phyloP scores from a whole-genome alignment of 176 grass and related monocot species.

The Carex parvula region DNA sequence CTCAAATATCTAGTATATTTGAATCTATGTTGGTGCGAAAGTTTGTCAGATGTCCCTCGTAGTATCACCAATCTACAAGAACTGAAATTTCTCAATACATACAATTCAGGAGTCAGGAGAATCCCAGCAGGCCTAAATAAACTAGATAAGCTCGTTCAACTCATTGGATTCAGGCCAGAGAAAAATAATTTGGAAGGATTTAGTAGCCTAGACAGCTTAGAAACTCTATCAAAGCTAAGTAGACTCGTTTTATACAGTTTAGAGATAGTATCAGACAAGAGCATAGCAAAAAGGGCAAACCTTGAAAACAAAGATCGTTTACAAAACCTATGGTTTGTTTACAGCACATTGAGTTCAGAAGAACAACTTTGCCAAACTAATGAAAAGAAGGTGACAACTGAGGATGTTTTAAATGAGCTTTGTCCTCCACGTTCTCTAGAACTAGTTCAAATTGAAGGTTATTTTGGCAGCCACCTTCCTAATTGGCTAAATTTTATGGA shows the following conservation, averaged over 20 bases:
- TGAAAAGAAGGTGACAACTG: not conserved
- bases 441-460: not conserved
- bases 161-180: not conserved
- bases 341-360: not conserved
- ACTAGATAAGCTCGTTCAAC: not conserved
- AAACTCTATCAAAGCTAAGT: not conserved
- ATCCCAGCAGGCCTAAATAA: not conserved
- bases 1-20: not conserved
- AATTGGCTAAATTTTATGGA: not conserved
- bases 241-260: fast-evolving
- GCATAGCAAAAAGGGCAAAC: not conserved
- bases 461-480: not conserved
- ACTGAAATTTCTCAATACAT: not conserved
- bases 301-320: not conserved
- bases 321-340: not conserved
- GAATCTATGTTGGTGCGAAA: fast-evolving
- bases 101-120: not conserved
- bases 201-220: not conserved
- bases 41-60: not conserved
- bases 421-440: not conserved
- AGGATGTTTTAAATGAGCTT: conserved; percentile 6
- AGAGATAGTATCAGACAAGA: not conserved
- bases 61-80: not conserved
- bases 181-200: not conserved
- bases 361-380: not conserved